A percentile compares a stretch with the other conserved stretches of the same genome.
phyloP scores from a whole-genome alignment of 352 stramenopile genomes.

The Elongisporangium anandrum region DNA sequence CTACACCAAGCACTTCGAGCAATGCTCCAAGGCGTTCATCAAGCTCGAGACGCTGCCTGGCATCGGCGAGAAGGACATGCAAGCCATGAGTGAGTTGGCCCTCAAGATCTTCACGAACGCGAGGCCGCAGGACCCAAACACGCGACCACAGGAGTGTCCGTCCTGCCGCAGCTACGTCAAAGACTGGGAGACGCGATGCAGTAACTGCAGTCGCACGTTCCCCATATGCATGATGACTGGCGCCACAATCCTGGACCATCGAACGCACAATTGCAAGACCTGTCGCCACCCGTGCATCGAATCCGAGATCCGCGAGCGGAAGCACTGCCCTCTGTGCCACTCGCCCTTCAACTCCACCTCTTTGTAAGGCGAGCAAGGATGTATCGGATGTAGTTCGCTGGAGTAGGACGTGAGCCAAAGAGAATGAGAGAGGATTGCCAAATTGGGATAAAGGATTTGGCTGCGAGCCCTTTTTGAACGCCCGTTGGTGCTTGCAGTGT shows the following conservation, averaged over 20 bases:
- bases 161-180: slow-evolving; percentile 79
- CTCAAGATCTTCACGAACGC: slow-evolving; percentile 87
- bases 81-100: slow-evolving; percentile 59
- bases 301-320: slow-evolving; percentile 69
- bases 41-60: slow-evolving; percentile 87
- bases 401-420: too few relatives aligned
- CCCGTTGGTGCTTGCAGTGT: neutral
- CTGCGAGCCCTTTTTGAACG: too few relatives aligned
- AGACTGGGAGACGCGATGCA: slow-evolving; percentile 83
- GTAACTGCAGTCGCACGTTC: slow-evolving; percentile 71
- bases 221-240: slow-evolving; percentile 78
- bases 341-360: slow-evolving; percentile 18
- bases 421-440: too few relatives aligned
- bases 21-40: slow-evolving; percentile 90
- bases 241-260: slow-evolving; percentile 67
- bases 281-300: slow-evolving; percentile 89
- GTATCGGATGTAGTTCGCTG: neutral
- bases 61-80: slow-evolving; percentile 53
- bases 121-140: slow-evolving; percentile 68
- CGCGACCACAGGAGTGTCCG: slow-evolving; percentile 74
- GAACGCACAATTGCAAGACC: slow-evolving; percentile 74
- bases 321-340: slow-evolving; percentile 90
- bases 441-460: too few relatives aligned
- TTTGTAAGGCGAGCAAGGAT: neutral
- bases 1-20: slow-evolving; percentile 88